Conservation (phyloP, 78 protist species). For the Goniomonas avonlea region DNA sequence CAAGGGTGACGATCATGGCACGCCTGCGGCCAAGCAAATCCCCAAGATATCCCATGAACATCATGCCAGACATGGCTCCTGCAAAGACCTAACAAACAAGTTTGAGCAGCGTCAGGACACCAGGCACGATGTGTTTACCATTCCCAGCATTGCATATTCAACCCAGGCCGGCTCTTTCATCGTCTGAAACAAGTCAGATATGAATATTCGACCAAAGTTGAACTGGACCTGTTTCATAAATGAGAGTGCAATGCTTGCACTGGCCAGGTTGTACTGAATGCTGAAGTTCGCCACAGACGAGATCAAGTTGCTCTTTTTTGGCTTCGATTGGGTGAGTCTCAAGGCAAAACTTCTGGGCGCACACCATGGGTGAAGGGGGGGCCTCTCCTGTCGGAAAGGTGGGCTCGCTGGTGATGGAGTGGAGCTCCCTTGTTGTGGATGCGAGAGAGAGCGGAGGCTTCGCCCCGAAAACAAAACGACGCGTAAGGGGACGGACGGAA, state of each 20-base stretch:
- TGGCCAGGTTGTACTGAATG: background rate
- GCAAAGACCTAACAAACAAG: no score
- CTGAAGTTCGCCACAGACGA: background rate
- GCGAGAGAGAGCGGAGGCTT: no score
- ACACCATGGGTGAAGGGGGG: no score
- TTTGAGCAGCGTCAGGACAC: no score
- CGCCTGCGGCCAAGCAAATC: background rate
- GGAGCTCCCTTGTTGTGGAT: no score
- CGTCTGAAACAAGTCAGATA: background rate
- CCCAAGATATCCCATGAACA: constrained; percentile 17
- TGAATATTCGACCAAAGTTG: background rate
- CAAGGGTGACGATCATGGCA: background rate
- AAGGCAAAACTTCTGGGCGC: no score
- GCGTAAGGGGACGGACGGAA: no score
- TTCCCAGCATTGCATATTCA: background rate
- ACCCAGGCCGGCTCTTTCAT: constrained; percentile 3
- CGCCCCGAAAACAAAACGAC: no score
- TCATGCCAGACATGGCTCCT: constrained; percentile 7
- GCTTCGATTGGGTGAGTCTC: no score
- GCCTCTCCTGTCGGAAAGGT: no score
- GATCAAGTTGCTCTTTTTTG: background rate
- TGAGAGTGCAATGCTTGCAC: background rate
- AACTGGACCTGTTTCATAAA: background rate
- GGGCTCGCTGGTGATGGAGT: no score
- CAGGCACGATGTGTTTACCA: no score